Conservation (phyloP, 2,329 filamentous ascomycete species). For the Nemania serpens region DNA sequence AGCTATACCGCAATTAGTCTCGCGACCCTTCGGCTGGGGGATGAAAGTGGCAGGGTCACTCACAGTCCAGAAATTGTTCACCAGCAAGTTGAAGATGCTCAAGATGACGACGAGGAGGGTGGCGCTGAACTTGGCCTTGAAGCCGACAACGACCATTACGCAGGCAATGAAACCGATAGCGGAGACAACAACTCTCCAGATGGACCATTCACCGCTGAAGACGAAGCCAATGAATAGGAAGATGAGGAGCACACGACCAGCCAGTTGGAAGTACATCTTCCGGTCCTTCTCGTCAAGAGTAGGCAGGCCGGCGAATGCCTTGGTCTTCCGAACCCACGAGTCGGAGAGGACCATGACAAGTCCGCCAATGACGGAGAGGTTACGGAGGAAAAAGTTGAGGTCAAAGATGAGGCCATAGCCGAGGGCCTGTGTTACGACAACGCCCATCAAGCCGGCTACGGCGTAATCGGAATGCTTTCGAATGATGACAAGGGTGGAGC, state of each 20-base stretch:
- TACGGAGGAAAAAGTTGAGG: conserved; percentile 99
- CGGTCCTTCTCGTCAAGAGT: conserved; percentile 98
- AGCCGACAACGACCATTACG: conserved; percentile 98
- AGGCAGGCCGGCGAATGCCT: conserved; percentile 92
- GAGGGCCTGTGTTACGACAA: conserved; percentile 90
- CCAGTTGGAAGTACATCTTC: conserved; percentile 99
- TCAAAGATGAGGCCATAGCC: conserved; percentile 99
- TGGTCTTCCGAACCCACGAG: conserved; percentile 96
- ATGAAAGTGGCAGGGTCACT: conserved; percentile 46
- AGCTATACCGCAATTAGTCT: conserved; percentile 61
- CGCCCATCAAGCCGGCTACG: conserved; percentile 84
- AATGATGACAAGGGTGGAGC: conserved; percentile 84
- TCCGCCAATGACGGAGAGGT: conserved; percentile 95
- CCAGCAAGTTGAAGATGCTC: conserved; percentile 93
- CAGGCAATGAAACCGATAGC: conserved; percentile 86
- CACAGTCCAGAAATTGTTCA: conserved; percentile 99
- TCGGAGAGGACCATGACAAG: conserved; percentile 98
- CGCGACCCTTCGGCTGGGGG: conserved; percentile 10
- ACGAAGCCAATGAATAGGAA: conserved; percentile 98
- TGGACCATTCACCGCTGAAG: conserved; percentile 89
- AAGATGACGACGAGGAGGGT: conserved; percentile 93
- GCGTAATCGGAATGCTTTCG: conserved; percentile 94
- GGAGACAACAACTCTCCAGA: conserved; percentile 86
- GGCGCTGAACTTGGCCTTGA: conserved; percentile 99
- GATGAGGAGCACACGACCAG: conserved; percentile 91